These are phyloP conservation scores for Trichocladium antarcticum DNA, from an alignment of 495 filamentous ascomycete species.

Conservation along the genomic window DNA sequence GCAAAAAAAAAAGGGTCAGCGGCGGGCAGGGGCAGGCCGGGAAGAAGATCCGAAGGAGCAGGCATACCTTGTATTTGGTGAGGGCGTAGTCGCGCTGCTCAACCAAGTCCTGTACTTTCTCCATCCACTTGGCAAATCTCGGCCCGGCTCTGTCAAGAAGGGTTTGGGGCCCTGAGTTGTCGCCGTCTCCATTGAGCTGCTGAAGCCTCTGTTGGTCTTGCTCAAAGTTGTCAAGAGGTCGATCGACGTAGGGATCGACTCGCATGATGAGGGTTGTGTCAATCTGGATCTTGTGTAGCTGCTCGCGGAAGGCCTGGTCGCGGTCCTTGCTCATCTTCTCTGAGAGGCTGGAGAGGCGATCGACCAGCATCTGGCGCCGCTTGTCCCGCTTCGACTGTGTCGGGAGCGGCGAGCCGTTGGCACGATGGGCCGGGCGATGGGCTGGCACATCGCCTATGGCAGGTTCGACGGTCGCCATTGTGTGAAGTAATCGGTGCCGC, in stretches of 20 bases:
- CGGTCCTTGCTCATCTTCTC: conserved; percentile 67
- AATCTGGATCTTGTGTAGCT: conserved; percentile 75
- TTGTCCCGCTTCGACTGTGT: conserved; percentile 76
- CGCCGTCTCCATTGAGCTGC: conserved; percentile 44
- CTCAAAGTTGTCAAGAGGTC: conserved; percentile 59
- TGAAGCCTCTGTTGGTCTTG: conserved; percentile 56
- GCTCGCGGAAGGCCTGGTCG: conserved; percentile 75
- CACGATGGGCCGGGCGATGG: conserved; percentile 19
- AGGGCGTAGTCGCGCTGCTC: conserved; percentile 74
- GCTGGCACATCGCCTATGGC: conserved; percentile 18
- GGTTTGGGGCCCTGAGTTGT: conserved; percentile 27
- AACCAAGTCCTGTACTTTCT: conserved; percentile 72
- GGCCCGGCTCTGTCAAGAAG: conserved; percentile 61
- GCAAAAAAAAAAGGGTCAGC: conserved; percentile 12
- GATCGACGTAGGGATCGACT: conserved; percentile 64
- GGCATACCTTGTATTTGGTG: conserved; percentile 63
- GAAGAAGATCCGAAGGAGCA: background rate
- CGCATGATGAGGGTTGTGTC: conserved; percentile 79
- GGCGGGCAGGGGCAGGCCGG: background rate
- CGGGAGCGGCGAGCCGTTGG: conserved; percentile 23
- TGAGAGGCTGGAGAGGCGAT: conserved; percentile 61
- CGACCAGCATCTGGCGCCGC: conserved; percentile 63
- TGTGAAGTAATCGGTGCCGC: background rate
- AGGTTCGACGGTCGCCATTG: conserved; percentile 27
- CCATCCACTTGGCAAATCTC: conserved; percentile 68